Percentiles rank a stretch among this genome's conserved stretches.
Conservation (phyloP, 2,329 filamentous ascomycete species). For the Coniochaeta sp. region DNA sequence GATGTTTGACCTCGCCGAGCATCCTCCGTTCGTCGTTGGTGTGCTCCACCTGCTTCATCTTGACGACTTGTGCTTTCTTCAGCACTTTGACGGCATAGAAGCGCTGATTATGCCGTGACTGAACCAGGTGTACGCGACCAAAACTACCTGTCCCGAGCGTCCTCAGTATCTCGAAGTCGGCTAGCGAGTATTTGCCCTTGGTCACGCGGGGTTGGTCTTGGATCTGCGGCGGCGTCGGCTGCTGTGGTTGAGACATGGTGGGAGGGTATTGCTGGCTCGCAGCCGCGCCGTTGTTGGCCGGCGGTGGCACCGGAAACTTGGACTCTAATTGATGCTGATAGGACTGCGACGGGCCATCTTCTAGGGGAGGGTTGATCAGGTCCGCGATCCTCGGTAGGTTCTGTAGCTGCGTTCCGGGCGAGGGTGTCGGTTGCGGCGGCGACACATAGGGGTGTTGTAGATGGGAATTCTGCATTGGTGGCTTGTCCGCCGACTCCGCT, state of each 20-base stretch:
- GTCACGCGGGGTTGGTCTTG: conserved; percentile 55
- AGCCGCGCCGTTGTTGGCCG: conserved; percentile 18
- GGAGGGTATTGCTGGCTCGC: conserved; percentile 9
- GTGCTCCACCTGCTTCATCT: conserved; percentile 99
- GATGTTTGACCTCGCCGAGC: conserved; percentile 94
- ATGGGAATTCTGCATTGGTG: conserved; percentile 23
- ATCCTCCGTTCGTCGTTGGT: conserved; percentile 97
- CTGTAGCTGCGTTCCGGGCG: conserved; percentile 47
- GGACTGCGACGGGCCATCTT: conserved; percentile 32
- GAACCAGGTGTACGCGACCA: conserved; percentile 90
- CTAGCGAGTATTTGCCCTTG: conserved; percentile 94
- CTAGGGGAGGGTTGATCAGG: conserved; percentile 61
- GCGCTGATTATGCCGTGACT: conserved; percentile 95
- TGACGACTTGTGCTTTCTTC: conserved; percentile 97
- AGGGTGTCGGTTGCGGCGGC: conserved; percentile 21
- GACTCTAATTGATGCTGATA: conserved; percentile 18
- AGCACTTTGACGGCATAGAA: conserved; percentile 98
- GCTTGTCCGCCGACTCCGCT: conserved; percentile 4
- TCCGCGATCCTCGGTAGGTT: conserved; percentile 78
- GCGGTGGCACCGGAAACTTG: conserved; percentile 12
- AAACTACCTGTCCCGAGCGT: conserved; percentile 96
- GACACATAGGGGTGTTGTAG: conserved; percentile 18
- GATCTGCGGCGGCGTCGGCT: conserved; percentile 19
- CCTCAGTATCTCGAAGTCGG: conserved; percentile 82
- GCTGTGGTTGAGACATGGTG: conserved; percentile 5